These are phyloP conservation scores for Aspergillus sojae DNA, from an alignment of 2,329 filamentous ascomycete genomes.

Conservation along the genomic window DNA sequence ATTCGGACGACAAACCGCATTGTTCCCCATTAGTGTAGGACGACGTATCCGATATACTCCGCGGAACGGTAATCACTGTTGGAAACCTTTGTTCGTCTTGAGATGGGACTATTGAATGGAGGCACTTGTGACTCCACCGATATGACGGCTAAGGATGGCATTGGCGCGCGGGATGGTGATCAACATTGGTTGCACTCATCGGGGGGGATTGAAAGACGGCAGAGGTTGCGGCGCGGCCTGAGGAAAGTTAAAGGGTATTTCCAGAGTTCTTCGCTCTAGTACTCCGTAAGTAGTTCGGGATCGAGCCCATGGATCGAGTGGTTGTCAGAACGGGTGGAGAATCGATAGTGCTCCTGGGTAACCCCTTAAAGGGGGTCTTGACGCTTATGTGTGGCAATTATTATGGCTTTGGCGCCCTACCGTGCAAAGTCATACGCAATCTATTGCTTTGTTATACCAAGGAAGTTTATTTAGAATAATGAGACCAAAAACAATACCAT, in stretches of 20 bases:
- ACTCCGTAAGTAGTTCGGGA: slow-evolving; percentile 6
- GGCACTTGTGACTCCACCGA: background rate
- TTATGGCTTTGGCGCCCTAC: no score
- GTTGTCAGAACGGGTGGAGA: slow-evolving; percentile 17
- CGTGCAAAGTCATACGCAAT: background rate
- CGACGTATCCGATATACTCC: background rate
- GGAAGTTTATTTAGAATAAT: background rate
- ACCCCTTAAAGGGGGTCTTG: slow-evolving; percentile 8
- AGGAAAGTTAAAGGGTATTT: slow-evolving; percentile 5
- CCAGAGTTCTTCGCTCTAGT: slow-evolving; percentile 11
- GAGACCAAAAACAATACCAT: background rate
- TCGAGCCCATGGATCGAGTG: slow-evolving; percentile 18
- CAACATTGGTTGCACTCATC: background rate
- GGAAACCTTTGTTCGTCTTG: background rate
- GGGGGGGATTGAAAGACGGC: background rate
- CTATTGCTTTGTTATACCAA: background rate
- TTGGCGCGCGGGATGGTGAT: background rate
- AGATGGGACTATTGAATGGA: background rate
- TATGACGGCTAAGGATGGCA: background rate
- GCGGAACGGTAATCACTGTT: background rate
- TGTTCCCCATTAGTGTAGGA: background rate
- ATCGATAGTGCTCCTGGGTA: background rate
- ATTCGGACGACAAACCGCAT: background rate
- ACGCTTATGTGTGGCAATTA: background rate
- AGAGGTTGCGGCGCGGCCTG: slow-evolving; percentile 3